phyloP scores from a whole-genome alignment of 257 asterid genomes.

The Primulina tabacum region DNA sequence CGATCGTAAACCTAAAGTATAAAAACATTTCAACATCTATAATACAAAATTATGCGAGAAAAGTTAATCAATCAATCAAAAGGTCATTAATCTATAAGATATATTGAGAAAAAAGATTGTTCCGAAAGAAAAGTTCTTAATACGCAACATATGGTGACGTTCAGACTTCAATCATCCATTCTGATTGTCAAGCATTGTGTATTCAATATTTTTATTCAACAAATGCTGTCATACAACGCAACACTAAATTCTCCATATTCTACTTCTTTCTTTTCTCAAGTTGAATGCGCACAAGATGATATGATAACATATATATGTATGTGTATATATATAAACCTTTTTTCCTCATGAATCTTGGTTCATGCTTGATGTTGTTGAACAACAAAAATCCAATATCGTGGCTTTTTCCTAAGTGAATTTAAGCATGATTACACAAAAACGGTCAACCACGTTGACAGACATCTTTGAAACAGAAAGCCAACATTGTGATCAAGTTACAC shows the following conservation, averaged over 20 bases:
- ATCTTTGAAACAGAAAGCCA: conserved; percentile 6
- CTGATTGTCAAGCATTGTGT: not conserved
- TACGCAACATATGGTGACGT: not conserved
- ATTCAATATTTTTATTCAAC: not conserved
- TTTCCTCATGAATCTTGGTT: no score
- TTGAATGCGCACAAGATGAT: not conserved
- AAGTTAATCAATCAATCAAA: not conserved
- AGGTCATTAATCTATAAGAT: no score
- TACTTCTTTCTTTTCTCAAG: not conserved
- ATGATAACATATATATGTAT: no score
- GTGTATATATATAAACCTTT: no score
- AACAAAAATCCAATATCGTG: not conserved
- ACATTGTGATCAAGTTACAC: conserved; percentile 6
- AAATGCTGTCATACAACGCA: not conserved
- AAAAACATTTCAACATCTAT: not conserved
- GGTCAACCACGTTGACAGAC: not conserved
- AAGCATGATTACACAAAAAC: conserved; percentile 4
- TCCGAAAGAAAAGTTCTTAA: not conserved
- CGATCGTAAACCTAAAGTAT: not conserved
- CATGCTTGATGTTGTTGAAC: no score
- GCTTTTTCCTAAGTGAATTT: not conserved
- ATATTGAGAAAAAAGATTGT: not conserved
- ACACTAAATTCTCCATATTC: not conserved
- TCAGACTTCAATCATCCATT: not conserved
- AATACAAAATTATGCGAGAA: not conserved